Conservation (phyloP, 352 stramenopile species). For the Globisporangium spiculum region DNA sequence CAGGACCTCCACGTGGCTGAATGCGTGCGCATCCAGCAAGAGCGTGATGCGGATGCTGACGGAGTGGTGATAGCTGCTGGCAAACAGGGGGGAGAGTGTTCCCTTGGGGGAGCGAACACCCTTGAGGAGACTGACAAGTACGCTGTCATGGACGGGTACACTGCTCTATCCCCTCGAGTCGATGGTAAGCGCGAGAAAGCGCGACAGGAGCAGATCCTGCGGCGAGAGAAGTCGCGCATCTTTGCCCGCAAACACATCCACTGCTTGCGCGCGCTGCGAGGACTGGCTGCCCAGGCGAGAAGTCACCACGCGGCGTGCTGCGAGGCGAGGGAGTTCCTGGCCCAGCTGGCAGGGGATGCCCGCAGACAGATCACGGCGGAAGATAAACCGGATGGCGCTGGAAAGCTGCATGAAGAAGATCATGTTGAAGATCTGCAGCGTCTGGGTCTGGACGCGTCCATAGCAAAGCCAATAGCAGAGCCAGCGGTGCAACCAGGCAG, state of each 20-base stretch:
- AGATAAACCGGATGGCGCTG: not conserved
- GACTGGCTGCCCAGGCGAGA: conserved; percentile 5
- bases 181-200: conserved; percentile 11
- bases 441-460: not conserved
- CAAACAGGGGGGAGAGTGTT: conserved; percentile 10
- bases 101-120: not conserved
- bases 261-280: conserved; percentile 12
- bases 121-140: not conserved
- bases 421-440: not conserved
- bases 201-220: conserved; percentile 9
- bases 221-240: conserved; percentile 14
- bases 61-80: conserved; percentile 8
- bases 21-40: not conserved
- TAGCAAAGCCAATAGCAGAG: too few relatives aligned
- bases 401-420: not conserved
- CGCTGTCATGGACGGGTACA: not conserved
- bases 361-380: conserved; percentile 2
- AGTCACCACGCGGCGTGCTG: conserved; percentile 12
- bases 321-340: conserved; percentile 6
- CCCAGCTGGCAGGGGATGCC: not conserved
- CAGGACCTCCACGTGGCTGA: not conserved
- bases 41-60: conserved; percentile 14
- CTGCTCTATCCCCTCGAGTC: conserved; percentile 1
- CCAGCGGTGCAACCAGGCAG: conserved; percentile 1
- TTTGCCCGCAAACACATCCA: conserved; percentile 21